These are phyloP conservation scores for Rhodocollybia butyracea DNA, from an alignment of 768 basidiomycete species.

Conservation along the genomic window DNA sequence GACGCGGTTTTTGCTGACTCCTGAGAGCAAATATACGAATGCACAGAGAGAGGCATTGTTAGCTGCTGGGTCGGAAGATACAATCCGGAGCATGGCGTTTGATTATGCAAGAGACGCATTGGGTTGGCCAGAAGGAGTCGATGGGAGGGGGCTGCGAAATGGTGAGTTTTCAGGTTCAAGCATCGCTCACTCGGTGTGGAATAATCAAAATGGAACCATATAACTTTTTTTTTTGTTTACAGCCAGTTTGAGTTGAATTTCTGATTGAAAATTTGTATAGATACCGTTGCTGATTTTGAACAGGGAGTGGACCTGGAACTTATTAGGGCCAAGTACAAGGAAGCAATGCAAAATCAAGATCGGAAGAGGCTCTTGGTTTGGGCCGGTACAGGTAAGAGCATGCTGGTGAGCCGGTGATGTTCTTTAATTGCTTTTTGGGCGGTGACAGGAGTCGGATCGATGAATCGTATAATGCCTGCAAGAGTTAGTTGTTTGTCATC, in stretches of 20 bases:
- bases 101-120: slow-evolving; percentile 54
- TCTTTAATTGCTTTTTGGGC: too few relatives aligned
- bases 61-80: slow-evolving; percentile 38
- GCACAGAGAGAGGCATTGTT: slow-evolving; percentile 52
- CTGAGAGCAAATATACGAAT: slow-evolving; percentile 58
- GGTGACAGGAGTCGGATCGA: slow-evolving; percentile 59
- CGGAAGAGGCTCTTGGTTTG: slow-evolving; percentile 55
- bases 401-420: too few relatives aligned
- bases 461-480: slow-evolving; percentile 41
- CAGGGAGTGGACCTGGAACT: slow-evolving; percentile 40
- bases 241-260: too few relatives aligned
- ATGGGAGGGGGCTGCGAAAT: slow-evolving; percentile 61
- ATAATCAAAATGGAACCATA: too few relatives aligned
- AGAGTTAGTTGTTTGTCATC: slow-evolving; percentile 28
- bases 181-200: neutral
- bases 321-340: slow-evolving; percentile 41
- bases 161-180: slow-evolving; percentile 31
- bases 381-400: too few relatives aligned
- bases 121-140: slow-evolving; percentile 59
- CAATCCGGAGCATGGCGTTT: slow-evolving; percentile 62
- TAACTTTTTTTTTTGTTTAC: too few relatives aligned
- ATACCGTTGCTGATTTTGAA: slow-evolving; percentile 56
- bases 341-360: slow-evolving; percentile 44
- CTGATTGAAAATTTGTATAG: too few relatives aligned
- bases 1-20: slow-evolving; percentile 70